Percentiles rank a stretch among this genome's conserved stretches.
phyloP scores from a whole-genome alignment of 2,329 filamentous ascomycete genomes.

The Hypoxylon sp. region DNA sequence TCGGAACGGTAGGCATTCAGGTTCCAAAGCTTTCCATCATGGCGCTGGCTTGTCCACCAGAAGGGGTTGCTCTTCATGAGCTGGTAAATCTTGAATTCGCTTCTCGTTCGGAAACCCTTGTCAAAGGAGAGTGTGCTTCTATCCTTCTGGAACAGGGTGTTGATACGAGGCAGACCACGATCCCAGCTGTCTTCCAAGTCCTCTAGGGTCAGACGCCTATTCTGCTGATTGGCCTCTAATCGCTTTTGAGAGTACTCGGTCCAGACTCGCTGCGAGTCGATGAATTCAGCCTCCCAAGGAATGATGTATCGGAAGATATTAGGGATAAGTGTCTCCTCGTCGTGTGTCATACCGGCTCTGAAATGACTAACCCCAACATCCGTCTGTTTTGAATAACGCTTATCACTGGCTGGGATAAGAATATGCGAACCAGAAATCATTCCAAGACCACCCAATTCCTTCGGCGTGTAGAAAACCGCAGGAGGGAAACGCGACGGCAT shows the following conservation, averaged over 20 bases:
- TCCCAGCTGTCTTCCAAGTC: slow-evolving; percentile 99
- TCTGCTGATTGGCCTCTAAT: slow-evolving; percentile 96
- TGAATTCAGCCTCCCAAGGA: slow-evolving; percentile 98
- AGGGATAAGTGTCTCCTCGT: slow-evolving; percentile 96
- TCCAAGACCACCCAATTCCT: slow-evolving; percentile 94
- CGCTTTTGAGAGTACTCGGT: slow-evolving; percentile 99
- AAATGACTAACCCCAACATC: slow-evolving; percentile 98
- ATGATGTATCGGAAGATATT: slow-evolving; percentile 99
- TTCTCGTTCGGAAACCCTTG: slow-evolving; percentile 94
- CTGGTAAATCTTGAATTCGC: slow-evolving; percentile 98
- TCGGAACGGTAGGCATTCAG: slow-evolving; percentile 95
- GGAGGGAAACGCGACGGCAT: slow-evolving; percentile 99
- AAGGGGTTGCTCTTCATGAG: slow-evolving; percentile 99
- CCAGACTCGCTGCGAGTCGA: slow-evolving; percentile 98
- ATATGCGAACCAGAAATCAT: slow-evolving; percentile 99
- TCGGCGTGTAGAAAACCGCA: slow-evolving; percentile 98
- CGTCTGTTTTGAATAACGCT: slow-evolving; percentile 98
- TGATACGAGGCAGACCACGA: slow-evolving; percentile 95
- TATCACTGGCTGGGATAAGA: slow-evolving; percentile 95
- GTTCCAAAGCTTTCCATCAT: slow-evolving; percentile 98
- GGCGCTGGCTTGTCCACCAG: slow-evolving; percentile 98
- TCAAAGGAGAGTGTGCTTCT: slow-evolving; percentile 97
- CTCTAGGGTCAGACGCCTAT: slow-evolving; percentile 91
- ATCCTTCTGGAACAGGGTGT: slow-evolving; percentile 98
- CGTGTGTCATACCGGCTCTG: slow-evolving; percentile 96